Percentiles rank a stretch among this genome's conserved stretches.
Conservation (phyloP, 495 filamentous ascomycete genomes). For the Cercophora newfieldiana region DNA sequence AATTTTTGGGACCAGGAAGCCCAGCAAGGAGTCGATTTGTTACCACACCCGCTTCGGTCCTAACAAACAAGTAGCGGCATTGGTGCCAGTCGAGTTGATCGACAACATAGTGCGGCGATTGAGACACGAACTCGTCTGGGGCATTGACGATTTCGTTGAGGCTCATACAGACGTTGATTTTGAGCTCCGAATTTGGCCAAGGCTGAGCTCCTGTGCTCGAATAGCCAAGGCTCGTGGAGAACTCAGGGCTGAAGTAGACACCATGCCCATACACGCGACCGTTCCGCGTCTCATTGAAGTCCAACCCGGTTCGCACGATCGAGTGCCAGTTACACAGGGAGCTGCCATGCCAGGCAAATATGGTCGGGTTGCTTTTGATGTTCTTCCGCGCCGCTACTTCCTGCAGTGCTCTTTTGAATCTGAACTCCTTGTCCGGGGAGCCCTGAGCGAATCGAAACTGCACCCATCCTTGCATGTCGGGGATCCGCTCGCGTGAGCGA, state of each 20-base stretch:
- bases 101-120: slow-evolving; percentile 68
- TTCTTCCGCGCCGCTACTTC: slow-evolving; percentile 42
- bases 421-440: slow-evolving; percentile 83
- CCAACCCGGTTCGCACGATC: slow-evolving; percentile 79
- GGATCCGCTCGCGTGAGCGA: slow-evolving; percentile 53
- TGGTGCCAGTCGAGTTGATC: slow-evolving; percentile 84
- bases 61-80: slow-evolving; percentile 81
- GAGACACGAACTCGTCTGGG: slow-evolving; percentile 58
- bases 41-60: slow-evolving; percentile 27
- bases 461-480: slow-evolving; percentile 65
- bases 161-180: slow-evolving; percentile 61
- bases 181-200: slow-evolving; percentile 69
- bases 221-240: slow-evolving; percentile 60
- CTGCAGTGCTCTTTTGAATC: slow-evolving; percentile 68
- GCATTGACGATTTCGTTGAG: slow-evolving; percentile 88
- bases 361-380: slow-evolving; percentile 55
- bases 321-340: slow-evolving; percentile 80
- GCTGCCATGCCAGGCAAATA: slow-evolving; percentile 88
- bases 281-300: slow-evolving; percentile 61
- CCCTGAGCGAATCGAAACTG: slow-evolving; percentile 91
- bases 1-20: not conserved
- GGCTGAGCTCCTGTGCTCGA: slow-evolving; percentile 5
- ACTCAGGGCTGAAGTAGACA: slow-evolving; percentile 71
- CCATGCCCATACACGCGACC: slow-evolving; percentile 79
- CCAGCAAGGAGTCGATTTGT: too few relatives aligned